phyloP scores from a whole-genome alignment of 164 flowering plant genomes.

The Nymphaea colorata region DNA sequence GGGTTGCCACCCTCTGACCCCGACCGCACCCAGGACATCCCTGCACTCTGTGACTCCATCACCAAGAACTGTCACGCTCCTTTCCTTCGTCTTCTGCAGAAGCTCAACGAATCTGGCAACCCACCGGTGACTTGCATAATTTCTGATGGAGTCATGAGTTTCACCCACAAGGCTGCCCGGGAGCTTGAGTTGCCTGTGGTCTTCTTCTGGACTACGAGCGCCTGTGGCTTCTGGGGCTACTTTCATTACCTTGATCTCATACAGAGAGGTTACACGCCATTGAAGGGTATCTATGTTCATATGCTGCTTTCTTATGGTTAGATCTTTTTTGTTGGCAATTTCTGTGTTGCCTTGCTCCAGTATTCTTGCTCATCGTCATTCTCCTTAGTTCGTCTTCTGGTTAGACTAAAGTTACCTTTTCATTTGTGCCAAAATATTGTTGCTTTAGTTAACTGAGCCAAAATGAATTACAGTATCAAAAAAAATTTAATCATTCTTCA shows the following conservation, averaged over 20 bases:
- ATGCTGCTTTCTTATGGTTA: too few relatives aligned
- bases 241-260: conserved; percentile 3
- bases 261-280: conserved; percentile 4
- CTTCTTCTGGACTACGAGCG: conserved; percentile 3
- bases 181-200: conserved; percentile 3
- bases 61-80: conserved; percentile 7
- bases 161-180: conserved; percentile 4
- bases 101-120: conserved; percentile 15
- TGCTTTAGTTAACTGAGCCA: too few relatives aligned
- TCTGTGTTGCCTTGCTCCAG: too few relatives aligned
- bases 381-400: too few relatives aligned
- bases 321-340: too few relatives aligned
- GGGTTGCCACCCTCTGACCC: conserved; percentile 42
- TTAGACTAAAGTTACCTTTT: too few relatives aligned
- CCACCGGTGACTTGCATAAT: conserved; percentile 16
- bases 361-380: too few relatives aligned
- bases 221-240: conserved; percentile 3
- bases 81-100: conserved; percentile 14
- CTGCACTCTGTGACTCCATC: conserved; percentile 26
- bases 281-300: conserved; percentile 4
- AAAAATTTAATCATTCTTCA: too few relatives aligned
- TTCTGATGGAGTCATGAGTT: conserved; percentile 5
- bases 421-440: too few relatives aligned
- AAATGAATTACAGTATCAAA: too few relatives aligned
- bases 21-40: conserved; percentile 37